Conservation (phyloP, 345 rosid species). For the Citrus trifoliata region DNA sequence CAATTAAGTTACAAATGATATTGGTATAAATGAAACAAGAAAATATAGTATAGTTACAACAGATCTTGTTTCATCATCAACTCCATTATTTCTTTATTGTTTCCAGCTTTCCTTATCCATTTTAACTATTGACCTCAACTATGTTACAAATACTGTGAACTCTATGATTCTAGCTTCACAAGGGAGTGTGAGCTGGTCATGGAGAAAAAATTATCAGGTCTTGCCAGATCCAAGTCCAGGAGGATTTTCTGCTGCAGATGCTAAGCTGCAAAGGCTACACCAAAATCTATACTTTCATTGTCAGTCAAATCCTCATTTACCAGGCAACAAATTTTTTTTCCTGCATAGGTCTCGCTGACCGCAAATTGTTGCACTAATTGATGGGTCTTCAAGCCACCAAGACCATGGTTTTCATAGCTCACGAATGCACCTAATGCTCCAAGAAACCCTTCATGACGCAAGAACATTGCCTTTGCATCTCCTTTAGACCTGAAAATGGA, state of each 20-base stretch:
- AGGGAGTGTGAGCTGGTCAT: not conserved
- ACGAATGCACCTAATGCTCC: slow-evolving; percentile 81
- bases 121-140: slow-evolving; percentile 8
- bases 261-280: slow-evolving; percentile 22
- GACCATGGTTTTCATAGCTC: slow-evolving; percentile 40
- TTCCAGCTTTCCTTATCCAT: not conserved
- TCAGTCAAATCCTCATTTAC: slow-evolving; percentile 21
- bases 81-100: not conserved
- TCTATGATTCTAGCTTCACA: not conserved
- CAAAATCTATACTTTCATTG: slow-evolving; percentile 32
- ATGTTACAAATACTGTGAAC: not conserved
- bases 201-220: not conserved
- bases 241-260: not conserved
- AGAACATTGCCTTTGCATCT: slow-evolving; percentile 82
- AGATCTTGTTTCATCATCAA: not conserved
- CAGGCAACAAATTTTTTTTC: slow-evolving; percentile 22
- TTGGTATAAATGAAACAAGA: not conserved
- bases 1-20: not conserved
- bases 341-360: slow-evolving; percentile 8
- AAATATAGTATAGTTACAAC: not conserved
- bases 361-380: slow-evolving; percentile 14
- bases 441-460: slow-evolving; percentile 83
- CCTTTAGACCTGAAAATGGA: slow-evolving; percentile 68
- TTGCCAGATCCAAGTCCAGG: not conserved
- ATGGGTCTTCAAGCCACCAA: slow-evolving; percentile 18